Evolutionary conservation across 306 rosid species (phyloP), one percentile per base, ranked within the genome.

Genomic region (Urtica urens): DNA sequence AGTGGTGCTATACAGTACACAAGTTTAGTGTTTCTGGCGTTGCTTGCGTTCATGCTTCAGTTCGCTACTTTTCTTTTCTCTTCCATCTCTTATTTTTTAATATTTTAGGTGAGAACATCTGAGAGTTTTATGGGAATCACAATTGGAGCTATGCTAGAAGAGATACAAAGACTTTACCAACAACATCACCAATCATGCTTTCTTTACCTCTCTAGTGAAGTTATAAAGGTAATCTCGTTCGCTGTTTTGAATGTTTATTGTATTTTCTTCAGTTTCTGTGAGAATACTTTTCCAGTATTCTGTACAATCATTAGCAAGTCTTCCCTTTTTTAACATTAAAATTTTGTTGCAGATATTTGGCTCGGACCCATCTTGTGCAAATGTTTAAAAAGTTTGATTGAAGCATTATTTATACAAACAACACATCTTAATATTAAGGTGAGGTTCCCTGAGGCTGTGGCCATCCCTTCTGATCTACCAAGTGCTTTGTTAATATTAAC

Each of bases 131-230:
- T 92, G 99, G 94, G 96, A 46, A 57, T 74, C 51, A 92, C 96
- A 31, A 86, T 92, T 55, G 99, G 96, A 53, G 96, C 87, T 55
- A 92, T 92, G 94, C 82, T 92, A 59, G 94, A 85, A 74, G 95
- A 82, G 79, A 82, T 92, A 70, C 99, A 92, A 78, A 75, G 72
- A 68, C 74, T 92, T 55, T 92, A 82, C 67, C 69, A 72, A 76
- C 94, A 69, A 69, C 96, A 92, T 68, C 93, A 82, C 59, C 99
- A 92, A 62, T 87, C 99, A 50, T 92, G 99, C 73, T 92, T 92
- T 59, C 99, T 92, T 60, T 92, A 92, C 74, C 94, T 92, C 49
- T 85, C 99, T 28, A 85, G 99, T 69, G 96, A 92, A 76, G 99
- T 92, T 67, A 92, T 92, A 64, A 92, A 92, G 94, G 99, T 80